Base-by-base conservation (phyloP, 192 early-diverging fungal genomes). In the Phycomyces blakesleeanus region DNA sequence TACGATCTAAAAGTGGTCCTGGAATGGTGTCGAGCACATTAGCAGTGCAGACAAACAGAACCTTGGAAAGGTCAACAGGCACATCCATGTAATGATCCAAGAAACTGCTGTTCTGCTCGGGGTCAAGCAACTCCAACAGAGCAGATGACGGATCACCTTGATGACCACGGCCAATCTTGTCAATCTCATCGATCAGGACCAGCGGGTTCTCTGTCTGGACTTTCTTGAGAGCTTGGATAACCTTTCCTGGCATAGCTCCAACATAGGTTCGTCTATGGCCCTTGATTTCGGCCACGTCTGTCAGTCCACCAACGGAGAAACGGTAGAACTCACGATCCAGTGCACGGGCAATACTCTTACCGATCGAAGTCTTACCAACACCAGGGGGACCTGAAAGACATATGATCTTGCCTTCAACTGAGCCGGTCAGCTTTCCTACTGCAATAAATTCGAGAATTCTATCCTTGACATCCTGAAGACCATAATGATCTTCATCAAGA, bases 11-110 rank as follows among this genome's bases (percentile, higher is more conserved):
- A n/a, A 99, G 82, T 41, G 97, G 97, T 8, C 85, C 93, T 5
- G 97, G 97, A 41, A 99, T 99, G 9, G 97, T 99, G 47, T 99
- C 97, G 5, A 94, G 82, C 15, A 92, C 87, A 64, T 99, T 99
- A 44, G 97, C 97, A 1, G 97, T 99, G 78, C 97, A 99, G 21
- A 99, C 95, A 83, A 99, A 99, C 29, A 99, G 78, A 2, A 99
- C 95, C 72, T 96, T 95, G 66, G 97, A 99, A 26, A 99, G 81
- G 69, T 99, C 94, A 11, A 99, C 83, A 0, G 97, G 95, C 11
- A 99, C 91, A 75, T 99, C 97, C 94, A 99, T 95, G 84, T 99
- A 99, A 76, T 99, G 97, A 78, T 99, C 97, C 59, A 99, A 83
- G 81, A 99, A 99, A 3, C 92, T 89, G 49, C 79, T 83, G 76